Evolutionary conservation across 148 eudicot species (phyloP).

Genomic region (Polygonum aviculare): DNA sequence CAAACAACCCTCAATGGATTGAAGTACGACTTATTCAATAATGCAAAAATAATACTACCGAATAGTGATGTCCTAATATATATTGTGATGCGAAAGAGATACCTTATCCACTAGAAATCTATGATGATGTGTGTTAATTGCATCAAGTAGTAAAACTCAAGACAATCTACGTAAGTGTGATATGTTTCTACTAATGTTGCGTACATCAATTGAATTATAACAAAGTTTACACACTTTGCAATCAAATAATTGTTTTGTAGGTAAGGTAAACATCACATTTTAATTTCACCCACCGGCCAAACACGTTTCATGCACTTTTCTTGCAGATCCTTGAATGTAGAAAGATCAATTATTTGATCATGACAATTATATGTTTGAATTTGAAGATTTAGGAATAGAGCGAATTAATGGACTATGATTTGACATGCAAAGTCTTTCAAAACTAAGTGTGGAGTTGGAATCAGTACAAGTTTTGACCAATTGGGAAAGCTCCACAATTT

Average conservation of each 20-base stretch:
- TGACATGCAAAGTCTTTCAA: neutral
- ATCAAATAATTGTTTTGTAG: neutral
- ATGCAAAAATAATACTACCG: too few relatives aligned
- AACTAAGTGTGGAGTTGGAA: neutral
- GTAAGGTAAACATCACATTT: slow-evolving; percentile 4
- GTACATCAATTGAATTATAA: too few relatives aligned
- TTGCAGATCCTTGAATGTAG: neutral
- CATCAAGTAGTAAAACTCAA: neutral
- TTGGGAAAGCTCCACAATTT: neutral
- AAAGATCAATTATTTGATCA: neutral
- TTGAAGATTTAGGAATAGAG: neutral
- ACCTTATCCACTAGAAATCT: too few relatives aligned
- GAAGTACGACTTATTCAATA: too few relatives aligned
- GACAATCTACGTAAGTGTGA: neutral
- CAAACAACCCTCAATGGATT: too few relatives aligned
- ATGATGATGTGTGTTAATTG: neutral
- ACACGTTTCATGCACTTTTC: neutral
- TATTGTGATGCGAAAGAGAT: too few relatives aligned
- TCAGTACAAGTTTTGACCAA: neutral
- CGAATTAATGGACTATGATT: neutral
- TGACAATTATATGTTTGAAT: neutral
- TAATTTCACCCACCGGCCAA: slow-evolving; percentile 3
- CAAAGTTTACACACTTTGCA: neutral
- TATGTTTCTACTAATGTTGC: too few relatives aligned
- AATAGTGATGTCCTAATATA: too few relatives aligned